Conservation (phyloP, 306 rosid genomes). For the Sindora glabra region DNA sequence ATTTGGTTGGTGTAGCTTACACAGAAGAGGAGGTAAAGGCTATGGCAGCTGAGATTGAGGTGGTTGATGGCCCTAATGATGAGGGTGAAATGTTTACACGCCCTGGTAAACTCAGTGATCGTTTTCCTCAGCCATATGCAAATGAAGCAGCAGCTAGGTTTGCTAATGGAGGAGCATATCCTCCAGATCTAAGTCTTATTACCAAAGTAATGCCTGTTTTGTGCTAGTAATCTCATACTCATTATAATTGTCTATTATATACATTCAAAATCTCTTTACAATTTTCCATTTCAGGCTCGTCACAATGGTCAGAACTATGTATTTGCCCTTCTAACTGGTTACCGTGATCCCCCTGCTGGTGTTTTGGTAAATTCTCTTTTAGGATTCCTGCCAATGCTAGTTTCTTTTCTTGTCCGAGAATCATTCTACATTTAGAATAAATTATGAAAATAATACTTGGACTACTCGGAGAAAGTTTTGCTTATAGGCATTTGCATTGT, state of each 20-base stretch:
- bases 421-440: background rate
- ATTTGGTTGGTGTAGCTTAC: conserved; percentile 96
- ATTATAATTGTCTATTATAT: background rate
- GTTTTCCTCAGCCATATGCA: conserved; percentile 88
- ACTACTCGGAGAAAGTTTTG: background rate
- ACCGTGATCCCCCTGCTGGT: conserved; percentile 96
- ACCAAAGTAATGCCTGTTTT: conserved; percentile 64
- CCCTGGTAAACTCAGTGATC: conserved; percentile 96
- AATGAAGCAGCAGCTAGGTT: conserved; percentile 99
- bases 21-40: conserved; percentile 97
- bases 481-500: background rate
- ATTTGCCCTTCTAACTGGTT: conserved; percentile 84
- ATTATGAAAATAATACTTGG: background rate
- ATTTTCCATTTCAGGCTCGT: conserved; percentile 67
- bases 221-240: conserved; percentile 7
- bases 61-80: conserved; percentile 92
- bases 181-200: conserved; percentile 92
- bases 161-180: conserved; percentile 98
- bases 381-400: background rate
- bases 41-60: conserved; percentile 99
- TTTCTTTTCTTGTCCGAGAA: background rate
- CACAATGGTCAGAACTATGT: conserved; percentile 96
- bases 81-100: conserved; percentile 99
- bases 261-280: background rate
- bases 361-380: conserved; percentile 48